Conservation (phyloP, 176 grass and related monocot species). For the Lolium multiflorum region DNA sequence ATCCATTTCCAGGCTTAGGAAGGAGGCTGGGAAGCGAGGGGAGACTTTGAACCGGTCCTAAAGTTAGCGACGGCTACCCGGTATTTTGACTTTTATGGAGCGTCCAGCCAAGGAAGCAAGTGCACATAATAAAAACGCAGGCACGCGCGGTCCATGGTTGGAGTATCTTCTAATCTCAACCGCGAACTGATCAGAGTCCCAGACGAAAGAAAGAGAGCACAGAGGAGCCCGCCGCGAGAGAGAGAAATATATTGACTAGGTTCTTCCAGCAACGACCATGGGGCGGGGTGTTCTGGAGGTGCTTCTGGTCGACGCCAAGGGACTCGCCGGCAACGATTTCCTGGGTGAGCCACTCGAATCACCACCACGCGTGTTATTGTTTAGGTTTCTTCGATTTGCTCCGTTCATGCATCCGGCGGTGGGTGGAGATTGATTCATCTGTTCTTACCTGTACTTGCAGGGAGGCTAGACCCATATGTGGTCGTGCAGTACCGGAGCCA, state of each 20-base stretch:
- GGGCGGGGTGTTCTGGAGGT: neutral
- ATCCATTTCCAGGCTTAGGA: no score
- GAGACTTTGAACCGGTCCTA: neutral
- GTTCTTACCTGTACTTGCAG: slow-evolving; percentile 40
- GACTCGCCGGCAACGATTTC: no score
- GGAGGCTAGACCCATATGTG: slow-evolving; percentile 87
- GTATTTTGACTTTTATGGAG: slow-evolving; percentile 18
- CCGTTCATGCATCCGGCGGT: no score
- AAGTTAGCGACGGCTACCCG: neutral
- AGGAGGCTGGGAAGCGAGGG: no score
- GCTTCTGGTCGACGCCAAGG: no score
- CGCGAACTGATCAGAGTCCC: neutral
- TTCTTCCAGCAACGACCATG: slow-evolving; percentile 38
- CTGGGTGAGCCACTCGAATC: no score
- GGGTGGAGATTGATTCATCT: neutral
- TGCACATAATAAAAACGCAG: slow-evolving; percentile 22
- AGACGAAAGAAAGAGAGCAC: neutral
- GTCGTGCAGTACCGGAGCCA: slow-evolving; percentile 76
- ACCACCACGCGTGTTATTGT: no score
- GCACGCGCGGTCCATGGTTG: neutral
- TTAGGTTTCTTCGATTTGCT: no score
- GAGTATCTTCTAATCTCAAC: no score
- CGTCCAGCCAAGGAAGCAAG: neutral
- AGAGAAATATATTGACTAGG: neutral
- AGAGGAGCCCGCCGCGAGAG: neutral